These are phyloP conservation scores for Fusarium incarnatum DNA, from an alignment of 2,329 filamentous ascomycete species.

Conservation along the genomic window DNA sequence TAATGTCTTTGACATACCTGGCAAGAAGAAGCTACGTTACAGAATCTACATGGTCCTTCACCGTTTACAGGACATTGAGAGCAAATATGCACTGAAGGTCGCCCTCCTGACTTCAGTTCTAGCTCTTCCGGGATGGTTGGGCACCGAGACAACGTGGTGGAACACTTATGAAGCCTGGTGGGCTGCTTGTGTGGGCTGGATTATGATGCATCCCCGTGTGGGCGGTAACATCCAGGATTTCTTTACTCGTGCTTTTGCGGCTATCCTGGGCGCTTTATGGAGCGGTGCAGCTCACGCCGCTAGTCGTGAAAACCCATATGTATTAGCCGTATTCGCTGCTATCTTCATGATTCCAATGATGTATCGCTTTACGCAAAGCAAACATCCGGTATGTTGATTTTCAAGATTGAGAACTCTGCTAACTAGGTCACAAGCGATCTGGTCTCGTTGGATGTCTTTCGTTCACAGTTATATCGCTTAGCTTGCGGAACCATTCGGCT, in stretches of 20 bases:
- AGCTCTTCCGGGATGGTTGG: slow-evolving; percentile 65
- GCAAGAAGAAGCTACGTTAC: slow-evolving; percentile 56
- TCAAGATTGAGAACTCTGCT: slow-evolving; percentile 2
- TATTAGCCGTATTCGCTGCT: slow-evolving; percentile 65
- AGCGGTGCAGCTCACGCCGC: slow-evolving; percentile 64
- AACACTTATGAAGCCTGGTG: slow-evolving; percentile 68
- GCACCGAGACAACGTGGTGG: slow-evolving; percentile 62
- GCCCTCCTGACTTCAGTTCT: slow-evolving; percentile 63
- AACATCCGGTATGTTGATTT: slow-evolving; percentile 58
- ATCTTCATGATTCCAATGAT: slow-evolving; percentile 71
- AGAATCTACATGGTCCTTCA: slow-evolving; percentile 63
- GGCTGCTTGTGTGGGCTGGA: slow-evolving; percentile 68
- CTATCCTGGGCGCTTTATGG: slow-evolving; percentile 66
- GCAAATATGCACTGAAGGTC: slow-evolving; percentile 68
- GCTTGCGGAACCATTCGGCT: slow-evolving; percentile 50
- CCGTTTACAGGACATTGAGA: slow-evolving; percentile 67
- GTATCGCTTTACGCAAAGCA: slow-evolving; percentile 66
- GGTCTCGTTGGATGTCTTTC: slow-evolving; percentile 68
- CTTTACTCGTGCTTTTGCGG: slow-evolving; percentile 62
- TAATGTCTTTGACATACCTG: slow-evolving; percentile 31
- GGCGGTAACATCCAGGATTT: slow-evolving; percentile 70
- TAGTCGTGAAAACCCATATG: slow-evolving; percentile 64
- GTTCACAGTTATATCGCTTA: slow-evolving; percentile 66
- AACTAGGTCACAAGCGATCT: slow-evolving; percentile 56
- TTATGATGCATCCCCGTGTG: slow-evolving; percentile 62